Evolutionary conservation across 768 basidiomycete species (phyloP), one percentile per base, ranked within the genome.

Genomic region (Tremella yokohamensis): DNA sequence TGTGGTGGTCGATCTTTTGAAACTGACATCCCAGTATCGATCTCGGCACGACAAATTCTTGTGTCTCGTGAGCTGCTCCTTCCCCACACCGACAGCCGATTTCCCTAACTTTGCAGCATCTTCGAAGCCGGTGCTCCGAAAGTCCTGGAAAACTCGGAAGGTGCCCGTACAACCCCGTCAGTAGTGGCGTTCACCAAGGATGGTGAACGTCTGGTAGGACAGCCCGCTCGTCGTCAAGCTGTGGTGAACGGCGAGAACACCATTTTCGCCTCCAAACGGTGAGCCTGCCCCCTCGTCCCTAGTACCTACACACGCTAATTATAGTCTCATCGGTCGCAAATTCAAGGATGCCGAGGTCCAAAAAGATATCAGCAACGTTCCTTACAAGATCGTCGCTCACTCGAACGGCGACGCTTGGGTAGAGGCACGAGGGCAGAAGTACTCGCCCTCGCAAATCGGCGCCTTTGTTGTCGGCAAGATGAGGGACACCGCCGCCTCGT

Each of bases 121-220:
- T 96, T 94, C 90, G 93, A 97, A 81, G 93, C 90, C 66, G 86
- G 94, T 81, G 87, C 86, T 37, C 84, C 93, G 50, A 87, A 89
- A 65, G 94, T 98, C 63, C 87, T 99, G 66, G 96, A 97, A 80
- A 98, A 98, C 81, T 81, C 93, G 4, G 94, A 98, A 81, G 94
- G 96, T 81, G 89, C 88, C 57, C 86, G 96, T 66, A 98, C 96
- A 62, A 99, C 96, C 15, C 96, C 96, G 1, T 99, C 96, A 39
- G 91, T 97, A 56, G 90, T 98, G 65, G 94, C 94, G 39, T 99
- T 99, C 83, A 91, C 96, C 55, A 96, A 97, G 78, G 92, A 97
- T 69, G 91, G 90, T 56, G 96, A 99, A 77, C 90, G 94, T 58
- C 83, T 97, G 29, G 87, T 96, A 59, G 94, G 94, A 78, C 84